Conservation (phyloP, 2,329 filamentous ascomycete species). For the Diaporthe sp. region DNA sequence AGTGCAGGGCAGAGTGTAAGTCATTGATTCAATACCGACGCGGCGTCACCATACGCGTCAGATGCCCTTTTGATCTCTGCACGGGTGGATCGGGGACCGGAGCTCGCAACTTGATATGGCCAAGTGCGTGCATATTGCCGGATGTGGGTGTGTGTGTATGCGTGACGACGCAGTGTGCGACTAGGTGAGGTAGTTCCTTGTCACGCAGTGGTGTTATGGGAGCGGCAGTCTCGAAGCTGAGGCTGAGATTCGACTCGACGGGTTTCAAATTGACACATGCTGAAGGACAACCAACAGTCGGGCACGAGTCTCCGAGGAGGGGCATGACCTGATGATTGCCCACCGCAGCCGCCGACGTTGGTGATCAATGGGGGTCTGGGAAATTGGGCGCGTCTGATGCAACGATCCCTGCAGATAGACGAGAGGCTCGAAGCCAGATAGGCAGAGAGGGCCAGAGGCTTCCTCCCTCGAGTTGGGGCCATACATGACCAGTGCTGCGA, state of each 20-base stretch:
- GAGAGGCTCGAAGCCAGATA: background rate
- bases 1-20: conserved; percentile 1
- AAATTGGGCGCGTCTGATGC: conserved; percentile 27
- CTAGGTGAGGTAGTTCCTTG: background rate
- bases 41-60: conserved; percentile 20
- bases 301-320: conserved; percentile 5
- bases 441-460: conserved; percentile 3
- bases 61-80: background rate
- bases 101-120: conserved; percentile 10
- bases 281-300: background rate
- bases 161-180: conserved; percentile 21
- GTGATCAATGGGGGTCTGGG: conserved; percentile 23
- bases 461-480: background rate
- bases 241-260: conserved; percentile 15
- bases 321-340: conserved; percentile 29
- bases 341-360: conserved; percentile 17
- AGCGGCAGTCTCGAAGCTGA: conserved; percentile 25
- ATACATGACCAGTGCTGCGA: conserved; percentile 8
- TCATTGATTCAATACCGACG: conserved; percentile 13
- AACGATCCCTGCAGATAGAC: conserved; percentile 10
- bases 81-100: background rate
- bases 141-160: background rate
- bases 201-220: background rate
- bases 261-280: conserved; percentile 28
- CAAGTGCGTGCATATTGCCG: conserved; percentile 13